A percentile compares a stretch with the other conserved stretches of the same genome.
phyloP scores from a whole-genome alignment of 148 eudicot genomes.

The Diospyros kaki region DNA sequence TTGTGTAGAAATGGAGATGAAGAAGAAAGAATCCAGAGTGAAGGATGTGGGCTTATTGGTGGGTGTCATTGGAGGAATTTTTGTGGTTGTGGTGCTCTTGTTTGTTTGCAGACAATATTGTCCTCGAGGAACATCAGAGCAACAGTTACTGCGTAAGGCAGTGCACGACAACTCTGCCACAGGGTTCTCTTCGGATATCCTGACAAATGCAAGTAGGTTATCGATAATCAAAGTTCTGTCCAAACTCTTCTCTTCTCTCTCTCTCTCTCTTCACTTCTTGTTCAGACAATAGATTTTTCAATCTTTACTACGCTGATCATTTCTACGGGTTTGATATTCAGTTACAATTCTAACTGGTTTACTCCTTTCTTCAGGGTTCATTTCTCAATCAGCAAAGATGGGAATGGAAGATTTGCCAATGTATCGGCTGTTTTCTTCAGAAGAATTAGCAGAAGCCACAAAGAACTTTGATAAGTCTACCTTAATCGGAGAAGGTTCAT shows the following conservation, averaged over 20 bases:
- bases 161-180: slow-evolving; percentile 43
- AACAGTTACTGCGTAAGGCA: slow-evolving; percentile 42
- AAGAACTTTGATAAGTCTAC: slow-evolving; percentile 48
- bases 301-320: too few species aligned
- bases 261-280: not conserved
- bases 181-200: slow-evolving; percentile 47
- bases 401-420: slow-evolving; percentile 48
- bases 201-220: slow-evolving; percentile 72
- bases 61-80: slow-evolving; percentile 30
- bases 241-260: not conserved
- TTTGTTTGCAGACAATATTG: slow-evolving; percentile 36
- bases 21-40: slow-evolving; percentile 28
- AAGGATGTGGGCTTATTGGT: slow-evolving; percentile 27
- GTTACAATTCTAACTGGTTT: slow-evolving; percentile 4
- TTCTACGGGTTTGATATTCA: not conserved
- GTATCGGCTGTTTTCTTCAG: slow-evolving; percentile 45
- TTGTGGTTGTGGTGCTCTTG: slow-evolving; percentile 34
- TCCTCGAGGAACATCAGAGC: slow-evolving; percentile 47
- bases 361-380: slow-evolving; percentile 38
- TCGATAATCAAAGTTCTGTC: not conserved
- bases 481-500: slow-evolving; percentile 61
- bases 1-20: slow-evolving; percentile 27
- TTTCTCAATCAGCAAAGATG: slow-evolving; percentile 57
- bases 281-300: too few species aligned
- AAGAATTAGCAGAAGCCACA: slow-evolving; percentile 66